phyloP scores from a whole-genome alignment of 192 early-diverging fungal genomes.

The Lobulomyces angularis region DNA sequence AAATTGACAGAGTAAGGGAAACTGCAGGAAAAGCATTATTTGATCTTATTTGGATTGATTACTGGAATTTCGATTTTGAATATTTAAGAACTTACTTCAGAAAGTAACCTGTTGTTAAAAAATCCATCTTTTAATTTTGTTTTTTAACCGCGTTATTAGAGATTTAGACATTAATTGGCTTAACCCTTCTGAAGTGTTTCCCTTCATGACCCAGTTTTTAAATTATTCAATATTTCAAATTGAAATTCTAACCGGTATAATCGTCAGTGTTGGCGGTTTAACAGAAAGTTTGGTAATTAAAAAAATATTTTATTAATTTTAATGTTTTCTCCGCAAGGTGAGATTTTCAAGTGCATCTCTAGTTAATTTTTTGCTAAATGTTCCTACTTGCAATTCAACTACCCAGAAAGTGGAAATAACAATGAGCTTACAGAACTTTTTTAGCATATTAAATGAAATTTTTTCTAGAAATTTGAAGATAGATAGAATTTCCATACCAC shows the following conservation, averaged over 20 bases:
- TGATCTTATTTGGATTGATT: conserved; percentile 26
- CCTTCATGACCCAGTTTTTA: conserved; percentile 43
- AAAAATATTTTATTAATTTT: neutral
- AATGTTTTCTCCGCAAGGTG: conserved; percentile 24
- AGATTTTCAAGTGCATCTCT: conserved; percentile 53
- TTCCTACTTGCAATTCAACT: conserved; percentile 7
- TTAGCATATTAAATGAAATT: conserved; percentile 26
- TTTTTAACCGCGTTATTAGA: conserved; percentile 8
- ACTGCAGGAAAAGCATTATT: conserved; percentile 55
- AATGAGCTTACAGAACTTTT: conserved; percentile 27
- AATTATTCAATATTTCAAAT: conserved; percentile 37
- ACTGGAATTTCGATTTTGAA: neutral
- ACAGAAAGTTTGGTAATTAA: conserved; percentile 61
- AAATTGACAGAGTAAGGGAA: conserved; percentile 76
- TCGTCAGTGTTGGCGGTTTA: conserved; percentile 66
- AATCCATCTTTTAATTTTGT: neutral
- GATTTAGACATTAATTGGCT: conserved; percentile 44
- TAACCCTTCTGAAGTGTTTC: conserved; percentile 48
- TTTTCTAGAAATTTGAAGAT: conserved; percentile 25
- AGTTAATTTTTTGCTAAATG: conserved; percentile 34
- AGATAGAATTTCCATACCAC: conserved; percentile 55
- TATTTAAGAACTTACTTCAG: conserved; percentile 1
- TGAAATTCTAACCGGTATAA: conserved; percentile 51
- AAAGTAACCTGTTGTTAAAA: conserved; percentile 1
- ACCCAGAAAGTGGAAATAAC: conserved; percentile 5